phyloP scores from a whole-genome alignment of 306 rosid species.

The Inga laurina region DNA sequence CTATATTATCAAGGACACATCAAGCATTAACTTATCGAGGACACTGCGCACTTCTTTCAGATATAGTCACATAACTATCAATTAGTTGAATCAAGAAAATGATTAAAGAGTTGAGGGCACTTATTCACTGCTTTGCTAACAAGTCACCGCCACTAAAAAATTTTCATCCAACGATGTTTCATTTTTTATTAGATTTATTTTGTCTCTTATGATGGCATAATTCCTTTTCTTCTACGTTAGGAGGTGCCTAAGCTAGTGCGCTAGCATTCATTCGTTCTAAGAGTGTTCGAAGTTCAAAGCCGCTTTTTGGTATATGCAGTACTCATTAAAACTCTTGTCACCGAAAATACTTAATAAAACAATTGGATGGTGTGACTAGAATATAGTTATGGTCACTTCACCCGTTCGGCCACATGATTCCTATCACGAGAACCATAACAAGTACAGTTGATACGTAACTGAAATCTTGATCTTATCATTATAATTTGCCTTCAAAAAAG shows the following conservation, averaged over 20 bases:
- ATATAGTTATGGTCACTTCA: background rate
- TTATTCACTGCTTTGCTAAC: slow-evolving; percentile 22
- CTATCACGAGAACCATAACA: background rate
- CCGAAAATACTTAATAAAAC: background rate
- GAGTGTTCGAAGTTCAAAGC: slow-evolving; percentile 16
- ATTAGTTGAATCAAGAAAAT: background rate
- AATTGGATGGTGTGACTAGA: background rate
- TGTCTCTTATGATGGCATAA: background rate
- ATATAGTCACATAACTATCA: background rate
- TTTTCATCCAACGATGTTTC: background rate
- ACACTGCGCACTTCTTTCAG: background rate
- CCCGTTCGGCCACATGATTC: background rate
- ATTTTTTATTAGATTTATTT: background rate
- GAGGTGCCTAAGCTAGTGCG: slow-evolving; percentile 23
- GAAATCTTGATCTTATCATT: background rate
- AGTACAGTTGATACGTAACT: background rate
- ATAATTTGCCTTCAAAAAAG: background rate
- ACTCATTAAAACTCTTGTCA: background rate
- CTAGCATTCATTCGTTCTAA: slow-evolving; percentile 24
- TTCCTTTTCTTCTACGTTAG: slow-evolving; percentile 33
- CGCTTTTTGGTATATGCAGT: background rate
- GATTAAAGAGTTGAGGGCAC: background rate
- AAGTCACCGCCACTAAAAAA: slow-evolving; percentile 22
- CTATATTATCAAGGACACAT: too few species aligned
- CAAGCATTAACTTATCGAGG: background rate